phyloP scores from a whole-genome alignment of 768 basidiomycete species.

The Vararia minispora region DNA sequence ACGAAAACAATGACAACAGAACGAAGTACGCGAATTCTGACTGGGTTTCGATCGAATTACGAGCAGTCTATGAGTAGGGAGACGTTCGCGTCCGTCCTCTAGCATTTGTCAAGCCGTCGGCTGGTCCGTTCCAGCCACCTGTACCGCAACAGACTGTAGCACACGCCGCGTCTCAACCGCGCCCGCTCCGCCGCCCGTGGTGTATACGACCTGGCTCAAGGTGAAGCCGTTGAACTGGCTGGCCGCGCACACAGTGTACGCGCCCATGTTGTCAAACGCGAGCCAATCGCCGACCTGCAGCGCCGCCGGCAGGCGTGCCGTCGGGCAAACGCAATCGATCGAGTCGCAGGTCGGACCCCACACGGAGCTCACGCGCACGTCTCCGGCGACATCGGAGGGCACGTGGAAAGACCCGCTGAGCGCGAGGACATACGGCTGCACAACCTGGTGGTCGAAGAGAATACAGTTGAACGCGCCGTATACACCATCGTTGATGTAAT shows the following conservation, averaged over 20 bases:
- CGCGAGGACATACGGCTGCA: constrained; percentile 67
- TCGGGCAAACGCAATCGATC: constrained; percentile 81
- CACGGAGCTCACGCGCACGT: constrained; percentile 54
- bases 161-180: constrained; percentile 39
- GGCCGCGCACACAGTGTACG: constrained; percentile 96
- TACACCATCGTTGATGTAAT: constrained; percentile 99
- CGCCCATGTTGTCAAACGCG: constrained; percentile 96
- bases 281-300: constrained; percentile 95
- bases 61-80: no score
- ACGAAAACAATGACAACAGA: no score
- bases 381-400: constrained; percentile 28
- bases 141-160: constrained; percentile 38
- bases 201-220: constrained; percentile 70
- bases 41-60: no score
- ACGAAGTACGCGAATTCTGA: no score
- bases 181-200: constrained; percentile 43
- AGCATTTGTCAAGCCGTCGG: not conserved
- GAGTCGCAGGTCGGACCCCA: constrained; percentile 99
- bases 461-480: constrained; percentile 97
- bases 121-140: constrained; percentile 26
- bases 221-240: constrained; percentile 93
- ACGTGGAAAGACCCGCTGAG: constrained; percentile 58
- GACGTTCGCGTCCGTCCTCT: constrained; percentile 1
- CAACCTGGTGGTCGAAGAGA: constrained; percentile 86
- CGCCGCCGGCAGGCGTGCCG: constrained; percentile 47